Evolutionary conservation across 495 filamentous ascomycete genomes (phyloP).

Genomic region (Podospora sp.): DNA sequence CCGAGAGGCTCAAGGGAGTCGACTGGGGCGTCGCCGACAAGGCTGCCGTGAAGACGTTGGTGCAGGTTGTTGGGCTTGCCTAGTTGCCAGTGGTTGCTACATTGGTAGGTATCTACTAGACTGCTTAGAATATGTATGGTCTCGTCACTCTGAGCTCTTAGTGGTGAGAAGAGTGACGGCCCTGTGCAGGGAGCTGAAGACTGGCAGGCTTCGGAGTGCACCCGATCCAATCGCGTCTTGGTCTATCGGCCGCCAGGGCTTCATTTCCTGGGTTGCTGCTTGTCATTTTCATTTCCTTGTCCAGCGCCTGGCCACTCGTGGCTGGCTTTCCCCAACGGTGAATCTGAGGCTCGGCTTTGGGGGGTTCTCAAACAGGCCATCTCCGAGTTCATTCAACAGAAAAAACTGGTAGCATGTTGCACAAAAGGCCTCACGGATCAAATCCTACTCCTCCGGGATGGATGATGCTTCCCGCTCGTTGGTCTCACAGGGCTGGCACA

Average conservation of each 20-base stretch:
- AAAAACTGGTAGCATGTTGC: too few relatives aligned
- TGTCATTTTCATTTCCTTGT: background rate
- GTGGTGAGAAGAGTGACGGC: background rate
- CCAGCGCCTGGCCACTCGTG: too few relatives aligned
- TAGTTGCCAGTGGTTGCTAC: background rate
- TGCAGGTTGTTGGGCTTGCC: conserved; percentile 36
- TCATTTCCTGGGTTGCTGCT: background rate
- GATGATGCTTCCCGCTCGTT: background rate
- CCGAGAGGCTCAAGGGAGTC: conserved; percentile 37
- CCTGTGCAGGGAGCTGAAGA: background rate
- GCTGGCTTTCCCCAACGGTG: background rate
- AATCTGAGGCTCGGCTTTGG: background rate
- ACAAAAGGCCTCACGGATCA: background rate
- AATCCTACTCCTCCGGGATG: background rate
- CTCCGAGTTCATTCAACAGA: background rate
- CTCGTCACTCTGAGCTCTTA: background rate
- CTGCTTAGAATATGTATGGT: background rate
- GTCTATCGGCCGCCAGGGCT: background rate
- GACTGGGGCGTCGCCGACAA: conserved; percentile 50
- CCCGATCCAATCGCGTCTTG: background rate
- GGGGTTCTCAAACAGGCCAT: background rate
- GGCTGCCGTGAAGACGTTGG: conserved; percentile 33
- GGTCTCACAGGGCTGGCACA: background rate
- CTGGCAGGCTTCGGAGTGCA: background rate
- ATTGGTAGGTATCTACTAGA: background rate